phyloP scores from a whole-genome alignment of 768 basidiomycete species.

The Tulasnella sp. region DNA sequence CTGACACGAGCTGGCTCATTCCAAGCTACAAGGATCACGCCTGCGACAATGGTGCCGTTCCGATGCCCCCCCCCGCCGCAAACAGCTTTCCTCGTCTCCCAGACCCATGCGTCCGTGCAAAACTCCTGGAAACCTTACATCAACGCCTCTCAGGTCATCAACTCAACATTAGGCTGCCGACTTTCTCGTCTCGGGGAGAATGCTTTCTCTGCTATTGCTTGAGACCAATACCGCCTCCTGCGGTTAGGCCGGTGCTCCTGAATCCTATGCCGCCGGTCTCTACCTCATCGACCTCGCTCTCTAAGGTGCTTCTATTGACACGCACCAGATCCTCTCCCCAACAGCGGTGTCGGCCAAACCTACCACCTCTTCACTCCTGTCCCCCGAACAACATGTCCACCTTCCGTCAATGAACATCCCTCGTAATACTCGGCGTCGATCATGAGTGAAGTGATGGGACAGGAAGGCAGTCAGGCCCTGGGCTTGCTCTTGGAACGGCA shows the following conservation, averaged over 20 bases:
- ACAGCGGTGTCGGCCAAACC: constrained; percentile 41
- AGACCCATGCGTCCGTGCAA: constrained; percentile 22
- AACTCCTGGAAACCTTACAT: constrained; percentile 26
- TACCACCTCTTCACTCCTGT: constrained; percentile 59
- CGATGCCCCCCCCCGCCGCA: background rate
- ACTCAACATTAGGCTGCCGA: too few relatives aligned
- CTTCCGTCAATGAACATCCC: constrained; percentile 71
- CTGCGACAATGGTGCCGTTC: background rate
- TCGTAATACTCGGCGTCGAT: constrained; percentile 74
- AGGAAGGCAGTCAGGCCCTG: constrained; percentile 62
- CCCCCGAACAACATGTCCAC: constrained; percentile 59
- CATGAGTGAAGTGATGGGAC: constrained; percentile 70
- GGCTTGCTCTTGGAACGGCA: constrained; percentile 61
- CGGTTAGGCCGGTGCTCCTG: constrained; percentile 57
- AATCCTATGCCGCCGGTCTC: constrained; percentile 62
- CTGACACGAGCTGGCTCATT: background rate
- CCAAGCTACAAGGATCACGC: constrained; percentile 21
- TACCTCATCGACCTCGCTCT: constrained; percentile 67
- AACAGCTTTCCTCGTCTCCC: constrained; percentile 23
- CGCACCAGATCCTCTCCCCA: constrained; percentile 52
- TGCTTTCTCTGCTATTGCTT: constrained; percentile 44
- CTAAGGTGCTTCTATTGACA: constrained; percentile 58
- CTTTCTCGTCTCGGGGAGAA: too few relatives aligned
- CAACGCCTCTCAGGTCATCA: constrained; percentile 21
- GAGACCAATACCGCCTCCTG: constrained; percentile 57